phyloP scores from a whole-genome alignment of 352 stramenopile species.

The Globisporangium canariense region DNA sequence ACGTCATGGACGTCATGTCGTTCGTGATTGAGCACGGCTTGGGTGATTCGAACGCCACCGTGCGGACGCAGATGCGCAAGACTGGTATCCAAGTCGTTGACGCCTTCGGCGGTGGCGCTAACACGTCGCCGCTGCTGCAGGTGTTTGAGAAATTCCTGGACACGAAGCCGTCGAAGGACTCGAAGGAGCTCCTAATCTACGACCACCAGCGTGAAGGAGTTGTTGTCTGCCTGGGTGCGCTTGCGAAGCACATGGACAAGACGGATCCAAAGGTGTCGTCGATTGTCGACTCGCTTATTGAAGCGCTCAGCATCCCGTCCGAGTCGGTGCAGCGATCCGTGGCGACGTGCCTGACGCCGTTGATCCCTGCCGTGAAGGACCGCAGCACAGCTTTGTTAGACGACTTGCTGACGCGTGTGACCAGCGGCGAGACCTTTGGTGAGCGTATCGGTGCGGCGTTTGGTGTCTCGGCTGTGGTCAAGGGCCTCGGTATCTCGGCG shows the following conservation, averaged over 20 bases:
- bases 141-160: conserved; percentile 79
- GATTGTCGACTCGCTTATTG: conserved; percentile 86
- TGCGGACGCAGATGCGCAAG: conserved; percentile 84
- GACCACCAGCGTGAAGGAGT: conserved; percentile 89
- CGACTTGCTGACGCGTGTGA: conserved; percentile 68
- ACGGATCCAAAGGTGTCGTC: conserved; percentile 85
- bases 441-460: conserved; percentile 94
- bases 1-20: conserved; percentile 63
- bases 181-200: conserved; percentile 51
- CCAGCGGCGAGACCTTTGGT: conserved; percentile 78
- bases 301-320: conserved; percentile 89
- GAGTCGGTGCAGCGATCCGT: conserved; percentile 93
- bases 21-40: conserved; percentile 84
- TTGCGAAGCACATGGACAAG: conserved; percentile 90
- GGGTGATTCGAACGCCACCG: conserved; percentile 60
- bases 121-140: conserved; percentile 63
- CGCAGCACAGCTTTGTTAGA: conserved; percentile 75
- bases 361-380: conserved; percentile 83
- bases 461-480: conserved; percentile 97
- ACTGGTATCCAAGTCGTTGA: conserved; percentile 79
- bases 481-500: conserved; percentile 97
- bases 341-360: conserved; percentile 84
- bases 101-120: conserved; percentile 53
- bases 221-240: conserved; percentile 86
- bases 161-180: conserved; percentile 45